A percentile compares a stretch with the other conserved stretches of the same genome.
These are phyloP conservation scores for Trichoderma sp. DNA, from an alignment of 2,329 filamentous ascomycete species.

Conservation along the genomic window DNA sequence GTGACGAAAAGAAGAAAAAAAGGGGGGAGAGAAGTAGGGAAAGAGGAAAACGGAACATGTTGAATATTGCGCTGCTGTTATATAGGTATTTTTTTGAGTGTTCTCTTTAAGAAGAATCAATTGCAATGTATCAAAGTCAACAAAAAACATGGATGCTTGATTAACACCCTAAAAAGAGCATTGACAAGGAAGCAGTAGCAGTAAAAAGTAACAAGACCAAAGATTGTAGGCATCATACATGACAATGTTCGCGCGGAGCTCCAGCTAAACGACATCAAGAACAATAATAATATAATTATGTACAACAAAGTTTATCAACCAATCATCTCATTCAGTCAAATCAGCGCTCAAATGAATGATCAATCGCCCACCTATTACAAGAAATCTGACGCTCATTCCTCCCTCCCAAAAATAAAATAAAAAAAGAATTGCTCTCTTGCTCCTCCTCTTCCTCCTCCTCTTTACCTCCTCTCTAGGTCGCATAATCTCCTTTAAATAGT, in stretches of 20 bases:
- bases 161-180: neutral
- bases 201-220: conserved; percentile 12
- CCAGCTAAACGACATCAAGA: neutral
- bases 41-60: neutral
- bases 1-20: neutral
- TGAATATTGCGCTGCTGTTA: conserved; percentile 4
- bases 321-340: conserved; percentile 2
- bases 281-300: conserved; percentile 9
- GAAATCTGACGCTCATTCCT: neutral
- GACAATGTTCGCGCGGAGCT: neutral
- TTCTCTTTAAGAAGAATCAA: neutral
- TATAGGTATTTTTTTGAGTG: neutral
- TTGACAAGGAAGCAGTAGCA: neutral
- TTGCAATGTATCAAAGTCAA: conserved; percentile 1
- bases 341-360: neutral
- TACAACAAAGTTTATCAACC: conserved; percentile 13
- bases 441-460: neutral
- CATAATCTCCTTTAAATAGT: neutral
- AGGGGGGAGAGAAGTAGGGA: neutral
- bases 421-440: neutral
- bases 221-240: conserved; percentile 2
- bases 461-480: neutral
- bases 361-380: neutral
- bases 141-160: neutral
- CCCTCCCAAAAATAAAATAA: neutral